These are phyloP conservation scores for Venturia aucupariae DNA, from an alignment of 2,329 filamentous ascomycete species.

Conservation along the genomic window DNA sequence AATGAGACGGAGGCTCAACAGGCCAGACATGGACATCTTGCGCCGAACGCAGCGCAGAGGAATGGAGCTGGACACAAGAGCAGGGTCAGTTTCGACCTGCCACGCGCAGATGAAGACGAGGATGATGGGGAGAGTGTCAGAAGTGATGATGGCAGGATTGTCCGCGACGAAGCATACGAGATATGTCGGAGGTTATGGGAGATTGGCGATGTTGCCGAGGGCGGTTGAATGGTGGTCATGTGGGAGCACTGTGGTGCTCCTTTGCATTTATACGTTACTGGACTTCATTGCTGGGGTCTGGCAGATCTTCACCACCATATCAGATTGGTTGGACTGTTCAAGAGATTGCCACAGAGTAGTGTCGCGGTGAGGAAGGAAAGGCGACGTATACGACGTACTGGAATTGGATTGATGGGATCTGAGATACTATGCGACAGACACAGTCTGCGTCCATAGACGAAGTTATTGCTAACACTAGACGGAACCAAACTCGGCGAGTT, in stretches of 20 bases:
- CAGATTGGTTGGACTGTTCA: not conserved
- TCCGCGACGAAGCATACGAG: constrained; percentile 14
- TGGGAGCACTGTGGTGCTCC: not conserved
- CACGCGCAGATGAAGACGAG: constrained; percentile 12
- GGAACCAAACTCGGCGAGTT: not conserved
- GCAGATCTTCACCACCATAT: not conserved
- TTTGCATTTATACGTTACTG: not conserved
- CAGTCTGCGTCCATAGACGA: not conserved
- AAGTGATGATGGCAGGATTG: not conserved
- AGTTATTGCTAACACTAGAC: not conserved
- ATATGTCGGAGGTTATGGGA: constrained; percentile 16
- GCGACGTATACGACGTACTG: not conserved
- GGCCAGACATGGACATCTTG: not conserved
- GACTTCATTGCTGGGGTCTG: not conserved
- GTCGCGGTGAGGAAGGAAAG: not conserved
- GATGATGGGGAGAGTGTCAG: not conserved
- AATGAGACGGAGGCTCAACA: not conserved
- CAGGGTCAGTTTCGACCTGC: constrained; percentile 15
- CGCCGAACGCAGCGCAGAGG: not conserved
- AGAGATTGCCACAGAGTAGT: not conserved
- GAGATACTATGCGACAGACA: not conserved
- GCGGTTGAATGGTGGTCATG: not conserved
- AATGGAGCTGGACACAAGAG: not conserved
- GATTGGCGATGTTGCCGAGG: constrained; percentile 11
- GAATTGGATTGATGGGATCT: not conserved